Evolutionary conservation across 2,329 filamentous ascomycete species (phyloP), one percentile per base, ranked within the genome.

Genomic region (Neocatenulostroma microsporum): DNA sequence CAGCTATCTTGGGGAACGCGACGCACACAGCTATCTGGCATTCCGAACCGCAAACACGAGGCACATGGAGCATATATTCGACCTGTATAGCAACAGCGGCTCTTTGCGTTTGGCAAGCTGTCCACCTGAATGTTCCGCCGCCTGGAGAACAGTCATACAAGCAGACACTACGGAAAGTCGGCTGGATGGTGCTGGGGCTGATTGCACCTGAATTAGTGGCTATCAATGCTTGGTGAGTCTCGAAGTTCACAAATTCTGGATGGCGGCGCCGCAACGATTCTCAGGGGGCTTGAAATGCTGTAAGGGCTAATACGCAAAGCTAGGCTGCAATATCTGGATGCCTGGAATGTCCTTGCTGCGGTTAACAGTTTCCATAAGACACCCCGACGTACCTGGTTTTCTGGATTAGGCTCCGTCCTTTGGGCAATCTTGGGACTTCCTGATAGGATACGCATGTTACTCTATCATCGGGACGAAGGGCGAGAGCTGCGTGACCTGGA

Each of bases 81-180:
- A 39, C 29, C 19, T 46, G 40, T n/a, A 20, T 46, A 5, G 41
- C 44, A 15, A 38, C 37, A 2, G 32, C 46, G 37, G 20, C 32
- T 12, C 26, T 49, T 12, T 49, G 46, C 23, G 31, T 46, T n/a
- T 49, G 41, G 37, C 43, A 36, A 3, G 40, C 46, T 3, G 32
- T 47, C 12, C 46, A 49, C 24, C 39, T 49, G 9, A 49, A 49
- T 13, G 4, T 49, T 42, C 44, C 21, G 44, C 10, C 5, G 41
- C n/a, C n/a, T n/a, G 2, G 7, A 45, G 4, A 42, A 30, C 12
- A 17, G 47, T 13, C 26, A 45, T 7, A 42, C 34, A 7, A 42
- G 39, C 15, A 44, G 44, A 23, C 19, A 43, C 3, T 31, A 36
- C 2, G 33, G 24, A 28, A 28, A 14, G 7, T 14, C 6, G 26